phyloP scores from a whole-genome alignment of 495 filamentous ascomycete genomes.

The Sabuloglossum arenarium region DNA sequence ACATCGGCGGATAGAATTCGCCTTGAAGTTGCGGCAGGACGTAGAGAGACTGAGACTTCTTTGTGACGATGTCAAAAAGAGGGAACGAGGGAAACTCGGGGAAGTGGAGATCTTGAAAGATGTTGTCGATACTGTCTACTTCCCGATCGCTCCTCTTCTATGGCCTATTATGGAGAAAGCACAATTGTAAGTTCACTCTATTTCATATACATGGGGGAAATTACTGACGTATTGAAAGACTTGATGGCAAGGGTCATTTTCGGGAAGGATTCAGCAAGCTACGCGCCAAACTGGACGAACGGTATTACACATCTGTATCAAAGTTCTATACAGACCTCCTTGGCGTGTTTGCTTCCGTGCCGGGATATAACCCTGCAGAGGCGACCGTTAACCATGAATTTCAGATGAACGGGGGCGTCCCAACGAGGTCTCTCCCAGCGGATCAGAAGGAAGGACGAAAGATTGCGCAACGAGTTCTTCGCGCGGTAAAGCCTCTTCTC shows the following conservation, averaged over 20 bases:
- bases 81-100: constrained; percentile 54
- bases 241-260: constrained; percentile 55
- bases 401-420: constrained; percentile 18
- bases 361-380: constrained; percentile 32
- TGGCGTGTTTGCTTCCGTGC: constrained; percentile 42
- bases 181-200: constrained; percentile 22
- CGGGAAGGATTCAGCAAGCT: constrained; percentile 38
- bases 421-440: constrained; percentile 26
- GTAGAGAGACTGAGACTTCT: constrained; percentile 50
- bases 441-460: constrained; percentile 44
- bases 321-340: constrained; percentile 54
- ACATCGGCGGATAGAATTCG: constrained; percentile 70
- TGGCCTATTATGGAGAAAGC: constrained; percentile 68
- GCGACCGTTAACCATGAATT: constrained; percentile 30
- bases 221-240: constrained; percentile 30
- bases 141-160: constrained; percentile 62
- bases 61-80: constrained; percentile 43
- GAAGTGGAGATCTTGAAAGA: constrained; percentile 52
- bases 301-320: constrained; percentile 55
- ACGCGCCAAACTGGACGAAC: constrained; percentile 41
- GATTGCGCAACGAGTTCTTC: constrained; percentile 67
- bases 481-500: constrained; percentile 51
- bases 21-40: constrained; percentile 49
- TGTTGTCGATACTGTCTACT: constrained; percentile 73
- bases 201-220: not conserved